Percentiles rank a stretch among this genome's conserved stretches.
Conservation (phyloP, 2,329 filamentous ascomycete genomes). For the Didymella glomerata region DNA sequence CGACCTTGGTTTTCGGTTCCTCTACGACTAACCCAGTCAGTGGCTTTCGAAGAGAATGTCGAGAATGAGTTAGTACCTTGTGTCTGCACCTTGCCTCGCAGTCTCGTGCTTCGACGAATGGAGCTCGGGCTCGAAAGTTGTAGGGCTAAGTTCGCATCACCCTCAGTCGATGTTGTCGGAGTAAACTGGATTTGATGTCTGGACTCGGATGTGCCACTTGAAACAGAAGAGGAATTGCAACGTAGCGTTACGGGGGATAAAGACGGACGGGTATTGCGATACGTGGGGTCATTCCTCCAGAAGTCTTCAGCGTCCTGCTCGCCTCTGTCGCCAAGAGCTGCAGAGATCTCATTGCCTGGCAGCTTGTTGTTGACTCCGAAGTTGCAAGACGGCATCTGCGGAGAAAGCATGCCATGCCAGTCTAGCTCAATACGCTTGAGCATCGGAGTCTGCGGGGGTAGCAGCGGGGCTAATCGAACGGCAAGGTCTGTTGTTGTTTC, state of each 20-base stretch:
- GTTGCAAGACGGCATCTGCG: slow-evolving; percentile 9
- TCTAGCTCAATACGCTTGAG: background rate
- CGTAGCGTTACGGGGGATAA: background rate
- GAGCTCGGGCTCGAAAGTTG: background rate
- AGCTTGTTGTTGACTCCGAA: fast-evolving
- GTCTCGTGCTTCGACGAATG: background rate
- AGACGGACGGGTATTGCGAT: background rate
- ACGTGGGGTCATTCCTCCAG: background rate
- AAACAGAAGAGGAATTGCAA: background rate
- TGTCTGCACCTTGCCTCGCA: background rate
- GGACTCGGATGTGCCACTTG: background rate
- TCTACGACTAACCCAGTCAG: background rate
- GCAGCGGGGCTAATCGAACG: background rate
- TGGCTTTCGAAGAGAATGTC: background rate
- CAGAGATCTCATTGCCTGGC: background rate
- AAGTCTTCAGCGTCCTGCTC: background rate
- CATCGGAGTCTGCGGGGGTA: slow-evolving; percentile 8
- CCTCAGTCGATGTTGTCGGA: background rate
- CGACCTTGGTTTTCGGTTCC: background rate
- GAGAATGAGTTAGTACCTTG: background rate
- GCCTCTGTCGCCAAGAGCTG: background rate
- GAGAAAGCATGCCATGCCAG: slow-evolving; percentile 25
- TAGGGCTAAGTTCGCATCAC: background rate
- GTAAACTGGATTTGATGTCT: background rate
- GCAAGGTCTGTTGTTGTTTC: background rate